phyloP scores from a whole-genome alignment of 768 basidiomycete species.

The Leccinum broughii region DNA sequence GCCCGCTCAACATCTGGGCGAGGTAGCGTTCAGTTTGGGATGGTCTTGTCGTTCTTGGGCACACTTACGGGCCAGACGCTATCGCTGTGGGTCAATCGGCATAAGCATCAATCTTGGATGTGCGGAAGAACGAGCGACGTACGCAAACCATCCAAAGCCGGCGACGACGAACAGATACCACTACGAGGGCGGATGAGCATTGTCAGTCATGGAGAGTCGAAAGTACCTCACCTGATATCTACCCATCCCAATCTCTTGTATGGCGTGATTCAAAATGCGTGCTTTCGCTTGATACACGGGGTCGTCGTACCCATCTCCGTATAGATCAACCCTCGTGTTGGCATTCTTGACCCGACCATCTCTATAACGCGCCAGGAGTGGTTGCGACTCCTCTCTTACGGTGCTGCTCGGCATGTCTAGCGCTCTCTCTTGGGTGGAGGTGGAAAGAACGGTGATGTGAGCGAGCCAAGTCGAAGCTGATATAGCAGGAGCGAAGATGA shows the following conservation, averaged over 20 bases:
- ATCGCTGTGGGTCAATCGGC: conserved; percentile 12
- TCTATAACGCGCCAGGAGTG: too few species aligned
- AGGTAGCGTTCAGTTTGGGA: background rate
- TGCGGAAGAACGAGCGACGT: conserved; percentile 8
- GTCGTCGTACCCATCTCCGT: conserved; percentile 40
- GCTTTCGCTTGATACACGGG: conserved; percentile 53
- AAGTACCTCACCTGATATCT: conserved; percentile 45
- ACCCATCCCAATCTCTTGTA: conserved; percentile 59
- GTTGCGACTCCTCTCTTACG: too few species aligned
- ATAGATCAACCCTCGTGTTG: conserved; percentile 25
- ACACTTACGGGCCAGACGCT: conserved; percentile 40
- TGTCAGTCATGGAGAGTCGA: background rate
- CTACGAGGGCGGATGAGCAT: conserved; percentile 16
- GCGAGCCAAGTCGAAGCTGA: too few species aligned
- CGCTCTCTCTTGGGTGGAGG: too few species aligned
- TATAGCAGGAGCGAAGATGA: too few species aligned
- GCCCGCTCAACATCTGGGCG: conserved; percentile 39
- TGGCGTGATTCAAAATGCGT: conserved; percentile 43
- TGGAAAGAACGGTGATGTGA: too few species aligned
- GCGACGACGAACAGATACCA: conserved; percentile 41
- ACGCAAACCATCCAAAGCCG: conserved; percentile 46
- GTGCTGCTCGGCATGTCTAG: too few species aligned
- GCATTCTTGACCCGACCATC: too few species aligned
- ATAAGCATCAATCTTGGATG: too few species aligned
- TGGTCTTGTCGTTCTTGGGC: background rate